A percentile compares a stretch with the other conserved stretches of the same genome.
phyloP scores from a whole-genome alignment of 1,284 basidiomycete genomes.

The Moesziomyces sp. region DNA sequence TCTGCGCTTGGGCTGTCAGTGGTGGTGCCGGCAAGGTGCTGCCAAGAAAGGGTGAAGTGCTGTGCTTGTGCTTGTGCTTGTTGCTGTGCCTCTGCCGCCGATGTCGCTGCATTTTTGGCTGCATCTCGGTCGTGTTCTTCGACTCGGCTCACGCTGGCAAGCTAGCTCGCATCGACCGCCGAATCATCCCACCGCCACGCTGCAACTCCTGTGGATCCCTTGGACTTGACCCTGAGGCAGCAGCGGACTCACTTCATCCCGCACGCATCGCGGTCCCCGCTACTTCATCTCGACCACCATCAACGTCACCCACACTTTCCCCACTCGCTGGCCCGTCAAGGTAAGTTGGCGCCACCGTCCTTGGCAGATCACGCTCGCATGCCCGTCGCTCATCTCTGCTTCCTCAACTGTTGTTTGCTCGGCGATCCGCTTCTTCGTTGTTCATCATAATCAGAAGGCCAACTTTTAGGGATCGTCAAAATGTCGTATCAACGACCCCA shows the following conservation, averaged over 20 bases:
- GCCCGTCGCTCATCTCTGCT: background rate
- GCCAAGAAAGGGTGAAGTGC: background rate
- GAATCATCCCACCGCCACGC: background rate
- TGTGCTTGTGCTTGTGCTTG: too few species aligned
- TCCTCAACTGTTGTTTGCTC: background rate
- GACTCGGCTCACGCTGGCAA: background rate
- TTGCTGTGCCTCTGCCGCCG: too few species aligned
- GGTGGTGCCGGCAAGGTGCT: background rate
- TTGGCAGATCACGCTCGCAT: background rate
- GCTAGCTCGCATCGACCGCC: too few species aligned
- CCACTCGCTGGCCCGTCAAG: background rate
- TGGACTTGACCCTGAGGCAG: background rate
- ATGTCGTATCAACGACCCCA: slow-evolving; percentile 60
- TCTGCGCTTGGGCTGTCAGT: background rate
- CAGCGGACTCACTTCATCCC: background rate
- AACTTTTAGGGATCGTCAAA: slow-evolving; percentile 28
- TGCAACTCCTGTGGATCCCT: background rate
- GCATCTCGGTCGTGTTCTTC: background rate
- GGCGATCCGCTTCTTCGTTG: background rate
- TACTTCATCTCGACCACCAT: background rate
- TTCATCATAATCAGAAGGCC: slow-evolving; percentile 6
- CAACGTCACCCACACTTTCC: background rate
- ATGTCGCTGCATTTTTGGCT: too few species aligned
- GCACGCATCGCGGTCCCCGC: background rate
- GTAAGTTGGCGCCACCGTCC: slow-evolving; percentile 2